Evolutionary conservation across 306 rosid genomes (phyloP).

Genomic region (Vigna reflexopilosa): DNA sequence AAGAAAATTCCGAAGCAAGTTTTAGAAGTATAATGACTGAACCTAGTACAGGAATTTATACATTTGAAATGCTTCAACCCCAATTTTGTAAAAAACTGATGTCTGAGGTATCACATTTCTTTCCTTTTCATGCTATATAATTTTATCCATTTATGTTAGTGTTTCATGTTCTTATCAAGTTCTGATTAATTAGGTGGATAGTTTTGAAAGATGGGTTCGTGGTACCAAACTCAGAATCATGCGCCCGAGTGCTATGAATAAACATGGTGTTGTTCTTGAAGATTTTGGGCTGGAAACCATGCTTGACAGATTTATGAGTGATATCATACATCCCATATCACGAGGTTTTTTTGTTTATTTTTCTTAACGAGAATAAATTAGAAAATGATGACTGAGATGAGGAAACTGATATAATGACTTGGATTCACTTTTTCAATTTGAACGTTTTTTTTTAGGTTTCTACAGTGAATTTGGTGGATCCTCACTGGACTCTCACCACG

Average conservation of each 20-base stretch:
- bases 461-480: slow-evolving; percentile 87
- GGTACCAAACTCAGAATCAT: slow-evolving; percentile 76
- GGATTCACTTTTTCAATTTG: slow-evolving; percentile 46
- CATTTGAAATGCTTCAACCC: slow-evolving; percentile 90
- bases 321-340: slow-evolving; percentile 75
- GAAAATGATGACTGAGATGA: slow-evolving; percentile 26
- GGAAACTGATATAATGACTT: slow-evolving; percentile 27
- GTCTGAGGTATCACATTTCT: slow-evolving; percentile 74
- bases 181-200: slow-evolving; percentile 83
- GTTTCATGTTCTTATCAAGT: slow-evolving; percentile 58
- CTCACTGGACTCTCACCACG: slow-evolving; percentile 90
- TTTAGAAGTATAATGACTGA: slow-evolving; percentile 67
- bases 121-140: slow-evolving; percentile 34
- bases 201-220: slow-evolving; percentile 87
- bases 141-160: slow-evolving; percentile 41
- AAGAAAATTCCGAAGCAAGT: slow-evolving; percentile 71
- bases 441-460: slow-evolving; percentile 64
- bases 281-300: slow-evolving; percentile 87
- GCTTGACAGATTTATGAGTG: slow-evolving; percentile 82
- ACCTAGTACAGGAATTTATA: slow-evolving; percentile 70
- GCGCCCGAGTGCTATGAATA: slow-evolving; percentile 89
- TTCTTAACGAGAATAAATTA: slow-evolving; percentile 31
- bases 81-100: slow-evolving; percentile 77
- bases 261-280: slow-evolving; percentile 89
- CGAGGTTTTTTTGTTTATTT: slow-evolving; percentile 52